phyloP scores from a whole-genome alignment of 2,329 filamentous ascomycete genomes.

The Penicillium sumatraense region DNA sequence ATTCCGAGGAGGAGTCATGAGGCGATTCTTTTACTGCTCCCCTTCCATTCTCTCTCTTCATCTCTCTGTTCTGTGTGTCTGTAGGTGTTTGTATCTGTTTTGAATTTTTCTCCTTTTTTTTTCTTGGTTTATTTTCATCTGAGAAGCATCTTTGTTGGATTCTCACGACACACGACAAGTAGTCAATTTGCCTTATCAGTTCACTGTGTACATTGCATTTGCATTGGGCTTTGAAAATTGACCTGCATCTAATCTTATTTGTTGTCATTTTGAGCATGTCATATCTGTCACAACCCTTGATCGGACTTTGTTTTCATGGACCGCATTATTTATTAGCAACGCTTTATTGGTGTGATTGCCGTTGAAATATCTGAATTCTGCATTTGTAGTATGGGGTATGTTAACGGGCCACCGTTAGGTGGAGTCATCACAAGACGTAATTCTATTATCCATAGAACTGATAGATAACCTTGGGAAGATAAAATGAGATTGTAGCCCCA shows the following conservation, averaged over 20 bases:
- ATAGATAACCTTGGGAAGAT: too few relatives aligned
- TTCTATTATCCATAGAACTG: too few relatives aligned
- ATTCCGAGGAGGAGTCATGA: background rate
- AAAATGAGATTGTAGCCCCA: too few relatives aligned
- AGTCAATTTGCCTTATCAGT: background rate
- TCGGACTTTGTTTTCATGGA: background rate
- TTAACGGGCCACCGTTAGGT: too few relatives aligned
- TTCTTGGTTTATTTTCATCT: background rate
- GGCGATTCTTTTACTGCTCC: background rate
- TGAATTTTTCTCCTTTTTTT: background rate
- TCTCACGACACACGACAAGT: conserved; percentile 3
- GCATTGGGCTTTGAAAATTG: conserved; percentile 11
- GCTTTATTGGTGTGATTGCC: too few relatives aligned
- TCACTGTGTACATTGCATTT: conserved; percentile 21
- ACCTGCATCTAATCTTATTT: conserved; percentile 1
- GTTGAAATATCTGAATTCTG: too few relatives aligned
- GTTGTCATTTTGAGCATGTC: background rate
- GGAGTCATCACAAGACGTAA: too few relatives aligned
- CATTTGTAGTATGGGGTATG: too few relatives aligned
- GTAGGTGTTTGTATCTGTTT: background rate
- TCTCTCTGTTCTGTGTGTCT: too few relatives aligned
- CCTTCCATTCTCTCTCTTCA: background rate
- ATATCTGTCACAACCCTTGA: background rate
- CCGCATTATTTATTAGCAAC: background rate
- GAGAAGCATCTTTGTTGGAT: background rate